Evolutionary conservation across 495 filamentous ascomycete genomes (phyloP), one percentile per base, ranked within the genome.

Genomic region (Annulohypoxylon stygium): DNA sequence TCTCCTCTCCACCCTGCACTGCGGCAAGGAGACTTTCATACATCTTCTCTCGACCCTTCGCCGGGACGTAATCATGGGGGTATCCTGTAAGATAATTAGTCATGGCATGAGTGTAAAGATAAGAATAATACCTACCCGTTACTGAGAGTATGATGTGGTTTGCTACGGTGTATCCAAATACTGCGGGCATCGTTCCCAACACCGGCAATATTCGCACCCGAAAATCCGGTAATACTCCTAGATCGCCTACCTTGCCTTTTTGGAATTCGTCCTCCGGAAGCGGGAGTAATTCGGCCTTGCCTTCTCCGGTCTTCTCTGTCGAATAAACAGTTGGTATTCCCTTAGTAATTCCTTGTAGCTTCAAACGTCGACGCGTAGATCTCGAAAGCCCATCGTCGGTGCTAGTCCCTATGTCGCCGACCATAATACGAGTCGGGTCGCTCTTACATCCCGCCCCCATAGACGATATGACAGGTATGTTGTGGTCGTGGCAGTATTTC

Each of bases 401-500:
- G 73, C 92, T 96, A 3, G 89, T 86, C 2, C 93, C 94, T 70
- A 99, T 98, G 76, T 99, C 96, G 18, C 93, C 94, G 20, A 98
- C 91, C 75, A 92, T 90, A 61, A 99, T 88, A n/a, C 91, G 86
- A 1, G 95, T 97, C 2, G 97, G 97, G 76, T 99, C 96, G 11
- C 93, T 95, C 83, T 99, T 99, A 80, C 95, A 98, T 0, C 95
- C 96, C 0, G 96, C 96, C 1, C 96, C 96, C 96, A 98, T 99
- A 5, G 94, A 94, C 9, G 93, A 94, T 65, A 99, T 92, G 4
- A 99, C 92, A 0, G 87, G 91, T 18, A 98, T 82, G 0, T 84
- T 84, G 69, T 92, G 86, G 63, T 90, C 84, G 69, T 93, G 84
- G 80, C 96, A 99, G 79, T 97, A 97, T 79, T 92, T 89, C 61